Conservation (phyloP, 257 asterid species). For the Cynanchum wilfordii region DNA sequence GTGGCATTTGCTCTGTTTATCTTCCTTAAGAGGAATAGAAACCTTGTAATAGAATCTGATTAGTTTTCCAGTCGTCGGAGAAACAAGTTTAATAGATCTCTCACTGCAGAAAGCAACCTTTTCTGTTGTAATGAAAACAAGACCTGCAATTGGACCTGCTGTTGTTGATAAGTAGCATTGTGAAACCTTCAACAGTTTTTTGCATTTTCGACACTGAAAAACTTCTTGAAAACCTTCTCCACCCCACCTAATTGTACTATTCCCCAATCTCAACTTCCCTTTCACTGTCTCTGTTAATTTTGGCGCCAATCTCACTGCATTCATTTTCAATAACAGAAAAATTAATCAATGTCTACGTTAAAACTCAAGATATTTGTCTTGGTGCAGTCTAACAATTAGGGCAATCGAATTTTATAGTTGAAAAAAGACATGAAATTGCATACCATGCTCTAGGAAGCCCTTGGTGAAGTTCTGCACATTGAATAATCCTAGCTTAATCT, state of each 20-base stretch:
- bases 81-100: conserved; percentile 8
- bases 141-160: conserved; percentile 13
- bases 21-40: neutral
- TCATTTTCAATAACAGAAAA: too few relatives aligned
- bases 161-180: conserved; percentile 16
- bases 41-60: conserved; percentile 7
- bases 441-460: too few relatives aligned
- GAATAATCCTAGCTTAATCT: too few relatives aligned
- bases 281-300: too few relatives aligned
- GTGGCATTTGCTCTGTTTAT: neutral
- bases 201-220: neutral
- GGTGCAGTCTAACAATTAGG: too few relatives aligned
- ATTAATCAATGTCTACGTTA: too few relatives aligned
- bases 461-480: too few relatives aligned
- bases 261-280: too few relatives aligned
- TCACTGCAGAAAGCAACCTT: conserved; percentile 8
- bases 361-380: too few relatives aligned
- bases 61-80: neutral
- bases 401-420: too few relatives aligned
- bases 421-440: too few relatives aligned
- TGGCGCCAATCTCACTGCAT: too few relatives aligned
- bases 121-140: conserved; percentile 5
- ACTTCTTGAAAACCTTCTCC: conserved; percentile 19
- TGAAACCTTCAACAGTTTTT: conserved; percentile 8
- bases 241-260: neutral